A percentile compares a stretch with the other conserved stretches of the same genome.
Conservation (phyloP, 2,329 filamentous ascomycete genomes). For the Aspergillus texensis region DNA sequence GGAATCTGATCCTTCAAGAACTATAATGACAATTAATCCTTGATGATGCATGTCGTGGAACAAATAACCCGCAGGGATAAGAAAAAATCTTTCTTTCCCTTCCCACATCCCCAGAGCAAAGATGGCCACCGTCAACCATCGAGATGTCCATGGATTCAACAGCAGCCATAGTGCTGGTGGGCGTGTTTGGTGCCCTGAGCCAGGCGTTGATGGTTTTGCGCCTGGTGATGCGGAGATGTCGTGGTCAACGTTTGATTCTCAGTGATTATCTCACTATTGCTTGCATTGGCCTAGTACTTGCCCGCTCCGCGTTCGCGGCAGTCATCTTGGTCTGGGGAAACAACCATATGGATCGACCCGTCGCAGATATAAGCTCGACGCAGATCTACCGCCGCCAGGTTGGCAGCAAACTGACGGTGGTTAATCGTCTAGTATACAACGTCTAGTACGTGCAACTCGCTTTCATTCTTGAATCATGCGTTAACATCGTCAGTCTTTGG, state of each 20-base stretch:
- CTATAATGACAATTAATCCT: background rate
- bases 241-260: constrained; percentile 14
- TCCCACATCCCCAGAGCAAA: background rate
- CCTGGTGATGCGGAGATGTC: constrained; percentile 14
- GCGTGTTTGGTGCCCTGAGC: constrained; percentile 10
- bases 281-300: constrained; percentile 10
- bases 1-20: background rate
- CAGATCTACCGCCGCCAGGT: constrained; percentile 9
- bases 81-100: background rate
- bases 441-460: constrained; percentile 6
- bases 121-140: background rate
- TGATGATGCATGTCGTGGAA: background rate
- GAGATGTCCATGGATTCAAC: constrained; percentile 3
- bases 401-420: constrained; percentile 9
- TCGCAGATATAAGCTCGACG: background rate
- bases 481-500: constrained; percentile 12
- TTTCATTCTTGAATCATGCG: background rate
- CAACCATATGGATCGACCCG: constrained; percentile 5
- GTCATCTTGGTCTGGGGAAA: constrained; percentile 11
- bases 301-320: constrained; percentile 5
- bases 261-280: constrained; percentile 18
- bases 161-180: constrained; percentile 10
- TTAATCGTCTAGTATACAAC: constrained; percentile 9
- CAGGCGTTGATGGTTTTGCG: constrained; percentile 13
- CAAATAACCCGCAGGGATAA: background rate